Evolutionary conservation across 192 early-diverging fungal genomes (phyloP).

Genomic region (Gamsiella multidivaricata): DNA sequence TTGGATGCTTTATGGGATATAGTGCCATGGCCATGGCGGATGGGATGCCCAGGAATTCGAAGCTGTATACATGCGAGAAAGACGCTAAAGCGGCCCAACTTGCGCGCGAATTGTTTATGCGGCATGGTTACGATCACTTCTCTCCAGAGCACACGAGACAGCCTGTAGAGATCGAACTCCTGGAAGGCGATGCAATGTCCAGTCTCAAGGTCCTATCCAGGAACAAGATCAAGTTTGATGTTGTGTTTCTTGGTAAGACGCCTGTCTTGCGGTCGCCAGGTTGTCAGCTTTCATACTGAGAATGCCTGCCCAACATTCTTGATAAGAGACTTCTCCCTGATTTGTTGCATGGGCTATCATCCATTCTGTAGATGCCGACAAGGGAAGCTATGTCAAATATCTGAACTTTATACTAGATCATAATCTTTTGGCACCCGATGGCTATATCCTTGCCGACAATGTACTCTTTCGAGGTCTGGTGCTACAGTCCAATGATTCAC

Average conservation of each 20-base stretch:
- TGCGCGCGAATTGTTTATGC: constrained; percentile 49
- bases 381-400: constrained; percentile 72
- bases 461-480: constrained; percentile 31
- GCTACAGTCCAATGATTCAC: constrained; percentile 1
- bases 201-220: constrained; percentile 10
- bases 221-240: constrained; percentile 61
- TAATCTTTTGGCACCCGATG: constrained; percentile 63
- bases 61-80: constrained; percentile 65
- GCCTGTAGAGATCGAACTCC: constrained; percentile 23
- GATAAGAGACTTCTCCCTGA: constrained; percentile 12
- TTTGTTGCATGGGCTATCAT: too few species aligned
- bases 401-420: constrained; percentile 71
- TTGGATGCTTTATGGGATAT: constrained; percentile 76
- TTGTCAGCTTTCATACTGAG: too few species aligned
- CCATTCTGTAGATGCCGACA: constrained; percentile 77
- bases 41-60: constrained; percentile 54
- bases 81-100: constrained; percentile 59
- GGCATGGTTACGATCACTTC: constrained; percentile 2
- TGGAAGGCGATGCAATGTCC: constrained; percentile 14
- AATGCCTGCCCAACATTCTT: too few species aligned
- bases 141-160: not conserved
- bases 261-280: too few species aligned
- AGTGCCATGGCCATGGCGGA: constrained; percentile 76
- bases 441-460: constrained; percentile 78
- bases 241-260: constrained; percentile 65